Conservation (phyloP, 805 yeast species). For the Starmerella stellata region DNA sequence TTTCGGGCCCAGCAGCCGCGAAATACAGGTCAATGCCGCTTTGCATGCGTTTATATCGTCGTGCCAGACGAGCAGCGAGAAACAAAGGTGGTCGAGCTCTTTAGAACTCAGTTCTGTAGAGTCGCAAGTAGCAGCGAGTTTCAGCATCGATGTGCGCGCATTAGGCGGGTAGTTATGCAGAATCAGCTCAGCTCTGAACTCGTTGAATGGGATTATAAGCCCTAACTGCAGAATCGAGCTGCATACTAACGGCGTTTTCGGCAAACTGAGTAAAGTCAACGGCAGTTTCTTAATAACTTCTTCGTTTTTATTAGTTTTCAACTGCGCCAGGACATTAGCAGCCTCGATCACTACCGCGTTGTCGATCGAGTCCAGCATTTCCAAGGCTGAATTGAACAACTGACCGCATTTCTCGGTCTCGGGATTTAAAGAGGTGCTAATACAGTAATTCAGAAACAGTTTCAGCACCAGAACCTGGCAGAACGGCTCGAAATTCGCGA, state of each 20-base stretch:
- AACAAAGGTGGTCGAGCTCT: conserved; percentile 32
- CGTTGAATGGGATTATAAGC: conserved; percentile 21
- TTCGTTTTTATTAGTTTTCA: conserved; percentile 40
- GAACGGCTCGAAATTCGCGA: conserved; percentile 50
- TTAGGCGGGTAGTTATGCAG: conserved; percentile 37
- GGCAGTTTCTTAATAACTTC: conserved; percentile 36
- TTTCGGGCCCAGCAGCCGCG: conserved; percentile 1
- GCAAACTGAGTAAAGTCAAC: conserved; percentile 29
- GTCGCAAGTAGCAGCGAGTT: conserved; percentile 16
- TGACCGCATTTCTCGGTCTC: conserved; percentile 37
- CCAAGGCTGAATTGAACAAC: conserved; percentile 32
- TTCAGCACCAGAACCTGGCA: conserved; percentile 43
- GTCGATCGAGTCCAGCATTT: conserved; percentile 34
- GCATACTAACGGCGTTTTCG: conserved; percentile 28
- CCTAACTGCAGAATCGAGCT: conserved; percentile 31
- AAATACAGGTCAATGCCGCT: conserved; percentile 2
- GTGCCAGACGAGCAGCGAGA: conserved; percentile 8
- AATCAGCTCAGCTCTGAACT: conserved; percentile 16
- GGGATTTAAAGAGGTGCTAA: conserved; percentile 43
- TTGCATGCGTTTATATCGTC: conserved; percentile 3
- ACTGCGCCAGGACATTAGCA: conserved; percentile 35
- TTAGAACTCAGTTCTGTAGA: conserved; percentile 28
- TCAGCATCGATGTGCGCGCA: conserved; percentile 37
- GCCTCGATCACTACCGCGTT: conserved; percentile 45
- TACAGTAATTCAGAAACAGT: conserved; percentile 46